Evolutionary conservation across 2,329 filamentous ascomycete species (phyloP).

Genomic region (Alternaria solani): DNA sequence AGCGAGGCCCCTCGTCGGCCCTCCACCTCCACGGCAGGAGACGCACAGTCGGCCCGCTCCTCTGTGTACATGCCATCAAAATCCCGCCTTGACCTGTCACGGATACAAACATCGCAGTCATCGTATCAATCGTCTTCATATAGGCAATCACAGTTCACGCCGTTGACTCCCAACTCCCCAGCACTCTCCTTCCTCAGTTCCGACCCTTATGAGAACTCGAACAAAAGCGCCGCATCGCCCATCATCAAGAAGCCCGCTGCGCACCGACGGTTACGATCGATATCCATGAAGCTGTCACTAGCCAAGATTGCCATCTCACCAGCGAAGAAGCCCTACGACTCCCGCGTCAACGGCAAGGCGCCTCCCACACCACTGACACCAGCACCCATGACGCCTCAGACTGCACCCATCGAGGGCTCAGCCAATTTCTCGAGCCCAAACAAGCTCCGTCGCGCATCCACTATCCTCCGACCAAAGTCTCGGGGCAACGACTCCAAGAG

Average conservation of each 20-base stretch:
- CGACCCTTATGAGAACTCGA: slow-evolving; percentile 48
- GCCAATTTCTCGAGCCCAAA: slow-evolving; percentile 29
- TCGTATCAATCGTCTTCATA: slow-evolving; percentile 23
- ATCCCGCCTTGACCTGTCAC: slow-evolving; percentile 27
- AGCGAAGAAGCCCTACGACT: slow-evolving; percentile 43
- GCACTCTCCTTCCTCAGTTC: slow-evolving; percentile 50
- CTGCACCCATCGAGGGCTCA: slow-evolving; percentile 38
- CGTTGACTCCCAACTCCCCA: slow-evolving; percentile 42
- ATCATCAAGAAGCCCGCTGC: slow-evolving; percentile 46
- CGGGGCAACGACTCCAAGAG: slow-evolving; percentile 23
- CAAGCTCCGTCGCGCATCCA: slow-evolving; percentile 44
- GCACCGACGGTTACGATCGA: slow-evolving; percentile 49
- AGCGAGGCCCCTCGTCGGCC: slow-evolving; percentile 33
- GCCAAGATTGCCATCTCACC: slow-evolving; percentile 50
- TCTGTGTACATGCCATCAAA: slow-evolving; percentile 38
- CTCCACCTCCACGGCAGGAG: slow-evolving; percentile 27
- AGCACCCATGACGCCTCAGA: slow-evolving; percentile 43
- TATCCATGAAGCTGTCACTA: slow-evolving; percentile 49
- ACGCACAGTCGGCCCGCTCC: slow-evolving; percentile 29
- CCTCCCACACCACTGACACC: slow-evolving; percentile 40
- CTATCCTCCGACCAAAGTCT: slow-evolving; percentile 39
- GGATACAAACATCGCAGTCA: slow-evolving; percentile 24
- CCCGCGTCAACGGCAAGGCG: slow-evolving; percentile 34
- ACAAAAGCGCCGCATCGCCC: slow-evolving; percentile 39
- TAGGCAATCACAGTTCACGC: slow-evolving; percentile 28